phyloP scores from a whole-genome alignment of 805 yeast genomes.

The Kodamaea jinghongensis region DNA sequence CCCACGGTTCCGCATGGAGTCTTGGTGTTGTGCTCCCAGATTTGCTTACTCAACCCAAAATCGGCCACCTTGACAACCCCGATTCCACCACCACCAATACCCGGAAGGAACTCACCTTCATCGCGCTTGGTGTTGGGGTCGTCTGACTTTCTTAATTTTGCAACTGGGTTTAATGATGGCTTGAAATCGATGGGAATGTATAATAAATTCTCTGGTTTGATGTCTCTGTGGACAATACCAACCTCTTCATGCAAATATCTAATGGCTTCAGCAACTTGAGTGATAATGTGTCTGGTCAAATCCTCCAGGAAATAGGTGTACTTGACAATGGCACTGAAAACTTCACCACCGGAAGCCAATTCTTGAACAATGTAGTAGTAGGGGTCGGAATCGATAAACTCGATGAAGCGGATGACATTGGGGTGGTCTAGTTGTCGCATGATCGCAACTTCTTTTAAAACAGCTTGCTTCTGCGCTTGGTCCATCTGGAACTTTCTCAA shows the following conservation, averaged over 20 bases:
- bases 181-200: constrained; percentile 57
- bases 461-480: constrained; percentile 60
- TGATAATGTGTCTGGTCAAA: constrained; percentile 58
- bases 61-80: constrained; percentile 91
- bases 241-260: constrained; percentile 67
- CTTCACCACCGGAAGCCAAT: constrained; percentile 73
- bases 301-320: constrained; percentile 66
- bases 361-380: constrained; percentile 73
- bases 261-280: constrained; percentile 63
- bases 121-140: constrained; percentile 70
- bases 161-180: constrained; percentile 37
- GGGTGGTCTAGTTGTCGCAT: constrained; percentile 65
- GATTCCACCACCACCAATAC: constrained; percentile 89
- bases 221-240: constrained; percentile 81
- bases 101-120: constrained; percentile 80
- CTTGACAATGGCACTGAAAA: constrained; percentile 65
- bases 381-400: constrained; percentile 60
- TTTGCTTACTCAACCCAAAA: constrained; percentile 89
- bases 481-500: constrained; percentile 71
- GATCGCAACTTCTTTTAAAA: constrained; percentile 74
- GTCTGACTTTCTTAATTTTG: constrained; percentile 57
- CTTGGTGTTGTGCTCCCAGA: constrained; percentile 83
- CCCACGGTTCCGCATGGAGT: constrained; percentile 99
- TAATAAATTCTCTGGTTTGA: constrained; percentile 76
- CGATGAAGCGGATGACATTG: constrained; percentile 61